Conservation (phyloP, 2,329 filamentous ascomycete species). For the Macroventuria anomochaeta region DNA sequence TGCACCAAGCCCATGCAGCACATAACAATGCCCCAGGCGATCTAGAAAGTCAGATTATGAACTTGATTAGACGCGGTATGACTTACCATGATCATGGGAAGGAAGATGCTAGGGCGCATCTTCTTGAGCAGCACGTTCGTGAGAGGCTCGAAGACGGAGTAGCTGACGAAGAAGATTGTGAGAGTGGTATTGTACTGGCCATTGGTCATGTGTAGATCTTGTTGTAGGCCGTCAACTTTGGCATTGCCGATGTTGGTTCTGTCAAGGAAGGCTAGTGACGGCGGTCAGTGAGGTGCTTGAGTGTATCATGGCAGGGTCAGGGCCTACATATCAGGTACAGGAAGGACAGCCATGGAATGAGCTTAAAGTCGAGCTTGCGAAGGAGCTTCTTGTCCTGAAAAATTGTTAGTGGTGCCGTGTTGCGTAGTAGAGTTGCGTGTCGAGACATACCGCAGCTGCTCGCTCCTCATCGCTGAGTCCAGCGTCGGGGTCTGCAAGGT, state of each 20-base stretch:
- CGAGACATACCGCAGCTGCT: constrained; percentile 62
- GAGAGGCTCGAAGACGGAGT: constrained; percentile 77
- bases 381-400: constrained; percentile 66
- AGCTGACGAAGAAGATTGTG: constrained; percentile 87
- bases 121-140: constrained; percentile 83
- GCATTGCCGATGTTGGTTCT: constrained; percentile 81
- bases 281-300: neutral
- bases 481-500: constrained; percentile 65
- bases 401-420: neutral
- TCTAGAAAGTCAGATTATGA: neutral
- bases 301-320: no score
- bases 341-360: constrained; percentile 72
- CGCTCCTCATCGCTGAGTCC: constrained; percentile 69
- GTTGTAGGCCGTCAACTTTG: constrained; percentile 62
- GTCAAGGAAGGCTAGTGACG: constrained; percentile 60
- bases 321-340: constrained; percentile 70
- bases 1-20: constrained; percentile 70
- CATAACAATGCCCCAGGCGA: constrained; percentile 70
- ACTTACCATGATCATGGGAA: constrained; percentile 77
- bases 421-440: neutral
- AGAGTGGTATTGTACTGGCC: constrained; percentile 75
- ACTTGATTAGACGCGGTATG: neutral
- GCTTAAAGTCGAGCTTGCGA: constrained; percentile 65
- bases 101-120: constrained; percentile 76
- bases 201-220: constrained; percentile 67